Evolutionary conservation across 495 filamentous ascomycete genomes (phyloP).

Genomic region (Aspergillus diversus): DNA sequence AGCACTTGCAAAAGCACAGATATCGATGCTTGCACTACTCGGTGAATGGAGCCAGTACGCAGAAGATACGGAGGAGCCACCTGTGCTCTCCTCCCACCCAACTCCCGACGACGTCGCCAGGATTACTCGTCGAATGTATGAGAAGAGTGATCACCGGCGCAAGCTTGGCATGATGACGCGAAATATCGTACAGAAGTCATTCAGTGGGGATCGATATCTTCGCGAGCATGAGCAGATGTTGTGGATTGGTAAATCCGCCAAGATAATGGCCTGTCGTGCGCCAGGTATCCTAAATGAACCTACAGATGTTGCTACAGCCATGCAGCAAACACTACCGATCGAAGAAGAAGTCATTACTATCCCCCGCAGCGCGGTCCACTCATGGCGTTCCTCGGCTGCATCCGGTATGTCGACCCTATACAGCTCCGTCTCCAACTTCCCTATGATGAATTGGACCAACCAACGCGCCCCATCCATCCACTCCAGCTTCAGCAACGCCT

Average conservation of each 20-base stretch:
- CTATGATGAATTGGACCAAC: slow-evolving; percentile 20
- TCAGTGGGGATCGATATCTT: slow-evolving; percentile 64
- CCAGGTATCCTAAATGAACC: slow-evolving; percentile 34
- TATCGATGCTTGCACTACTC: slow-evolving; percentile 62
- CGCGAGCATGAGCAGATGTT: slow-evolving; percentile 73
- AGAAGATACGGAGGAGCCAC: slow-evolving; percentile 47
- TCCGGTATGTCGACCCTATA: slow-evolving; percentile 44
- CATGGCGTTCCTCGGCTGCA: slow-evolving; percentile 44
- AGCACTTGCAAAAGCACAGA: slow-evolving; percentile 62
- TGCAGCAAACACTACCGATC: slow-evolving; percentile 36
- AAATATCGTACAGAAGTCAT: slow-evolving; percentile 62
- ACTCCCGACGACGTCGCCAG: slow-evolving; percentile 54
- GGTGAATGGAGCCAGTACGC: slow-evolving; percentile 62
- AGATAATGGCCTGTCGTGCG: slow-evolving; percentile 41
- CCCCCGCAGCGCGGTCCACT: slow-evolving; percentile 41
- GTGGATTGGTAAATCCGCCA: slow-evolving; percentile 60
- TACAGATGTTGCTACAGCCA: slow-evolving; percentile 31
- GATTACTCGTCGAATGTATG: slow-evolving; percentile 64
- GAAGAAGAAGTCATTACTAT: slow-evolving; percentile 48
- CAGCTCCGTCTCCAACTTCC: slow-evolving; percentile 34
- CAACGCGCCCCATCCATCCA: slow-evolving; percentile 34
- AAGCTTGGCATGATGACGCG: slow-evolving; percentile 64
- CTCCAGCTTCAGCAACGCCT: slow-evolving; percentile 38
- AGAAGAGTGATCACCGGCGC: slow-evolving; percentile 59
- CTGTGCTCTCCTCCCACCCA: slow-evolving; percentile 53